Evolutionary conservation across 805 yeast genomes (phyloP), one percentile per base, ranked within the genome.

Genomic region (Wickerhamomyces subpelliculosus): DNA sequence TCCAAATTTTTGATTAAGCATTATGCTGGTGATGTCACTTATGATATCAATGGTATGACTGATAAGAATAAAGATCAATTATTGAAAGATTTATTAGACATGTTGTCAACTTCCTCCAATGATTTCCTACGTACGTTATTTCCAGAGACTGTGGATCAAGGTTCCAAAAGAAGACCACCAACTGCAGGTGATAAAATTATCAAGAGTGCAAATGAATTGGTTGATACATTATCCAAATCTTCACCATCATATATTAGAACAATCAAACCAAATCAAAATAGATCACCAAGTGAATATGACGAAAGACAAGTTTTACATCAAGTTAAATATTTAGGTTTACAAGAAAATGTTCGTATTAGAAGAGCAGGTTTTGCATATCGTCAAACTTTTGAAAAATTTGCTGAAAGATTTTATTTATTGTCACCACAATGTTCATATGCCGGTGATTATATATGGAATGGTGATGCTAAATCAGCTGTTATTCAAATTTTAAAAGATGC

Each of bases 321-420:
- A 66, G 82, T 93, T 48, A 93, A 93, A 56, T 93, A 93, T 61
- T 71, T 93, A 48, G 98, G 98, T 58, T 69, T 93, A 61, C 93
- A 93, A 56, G 98, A 93, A 61, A 93, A 93, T 61, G 97, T 93
- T 36, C 77, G 97, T 46, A 93, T 93, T 49, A 79, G 98, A 70
- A 83, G 98, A 68, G 97, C 98, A 0, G 98, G 98, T 34, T 93
- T 93, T 62, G 98, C 98, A 1, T 93, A 89, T 55, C 81, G 98
- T 64, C 95, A 94, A 48, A 85, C 96, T 0, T 93, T 88, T 61
- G 97, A 93, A 42, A 89, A 89, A 60, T 93, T 93, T 56, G 96
- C 87, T 14, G 96, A 93, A 62, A 72, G 97, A 55, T 93, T 93
- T 58, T 90, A 87, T 58, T 64, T 93, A 37, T 67, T 93, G 34